Base-by-base conservation (phyloP, 768 basidiomycete species). In the Harrya chromipes region DNA sequence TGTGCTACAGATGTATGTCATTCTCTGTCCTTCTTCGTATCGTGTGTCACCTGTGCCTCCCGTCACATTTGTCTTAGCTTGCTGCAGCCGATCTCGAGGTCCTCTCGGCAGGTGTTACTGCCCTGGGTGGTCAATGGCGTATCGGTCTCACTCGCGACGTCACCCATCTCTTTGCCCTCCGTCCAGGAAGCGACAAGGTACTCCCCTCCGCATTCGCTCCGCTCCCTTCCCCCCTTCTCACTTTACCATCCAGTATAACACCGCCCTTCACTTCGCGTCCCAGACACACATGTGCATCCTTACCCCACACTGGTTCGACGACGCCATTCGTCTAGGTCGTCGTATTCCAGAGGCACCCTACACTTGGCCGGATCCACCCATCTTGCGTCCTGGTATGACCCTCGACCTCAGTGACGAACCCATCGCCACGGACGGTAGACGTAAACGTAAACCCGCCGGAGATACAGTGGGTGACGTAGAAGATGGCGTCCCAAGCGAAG, bases 251-350 rank as follows among this genome's bases (percentile, higher is more conserved):
- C 27, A 76, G 62, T 78, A 76, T 59, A 63, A 70, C 27, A 74
- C 71, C 3, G 75, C 77, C 26, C 70, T 85, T 55, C 80, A 85
- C 54, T 83, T 78, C 65, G 76, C 81, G 43, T 66, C 77, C 4
- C 70, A 77, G 41, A 83, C 82, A 0, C 68, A 73, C 9, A 78
- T 94, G 59, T 80, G 76, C 43, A 72, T 92, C 10, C 61, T 97
- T n/a, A 76, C 92, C 0, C 94, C 93, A 0, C 90, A 94, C 54
- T 97, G 94, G 93, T 94, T 94, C 52, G 89, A 94, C 57, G 90
- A 93, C 56, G 76, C 77, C 3, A 75, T 87, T 20, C 74, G 80
- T 13, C 71, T 90, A 13, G 82, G 81, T 4, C 66, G 76, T 12
- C 68, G 68, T 8, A 66, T 88, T 9, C 73, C 78, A 1, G 80